Base-by-base conservation (phyloP, 2,329 filamentous ascomycete species). In the Colletotrichum endophyticum region DNA sequence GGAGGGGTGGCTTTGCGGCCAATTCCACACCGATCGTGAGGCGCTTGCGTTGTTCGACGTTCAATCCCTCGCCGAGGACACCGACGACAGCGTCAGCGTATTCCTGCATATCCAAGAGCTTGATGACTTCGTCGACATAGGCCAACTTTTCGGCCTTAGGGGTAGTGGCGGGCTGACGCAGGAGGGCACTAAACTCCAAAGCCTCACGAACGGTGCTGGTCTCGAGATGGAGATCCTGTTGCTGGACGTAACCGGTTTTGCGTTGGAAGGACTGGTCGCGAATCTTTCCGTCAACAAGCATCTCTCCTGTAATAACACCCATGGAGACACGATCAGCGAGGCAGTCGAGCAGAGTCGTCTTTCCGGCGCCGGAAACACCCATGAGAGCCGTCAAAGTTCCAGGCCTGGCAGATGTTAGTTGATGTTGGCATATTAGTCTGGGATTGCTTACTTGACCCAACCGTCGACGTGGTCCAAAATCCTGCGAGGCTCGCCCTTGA, bases 21-120 rank as follows among this genome's bases (percentile, higher is more conserved):
- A 96, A 86, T 81, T 96, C 94, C 3, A 95, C 94, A 81, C 93
- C 94, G 75, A 95, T 95, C 0, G 94, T 95, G 11, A 95, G 87
- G 78, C 93, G 90, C 64, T 88, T 88, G 11, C 86, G 80, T 73
- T 88, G 86, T 74, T 88, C 86, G 1, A 86, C 83, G 77, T 91
- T 83, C 5, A 83, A 73, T 1, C 83, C 83, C 86, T 94, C 92
- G 70, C 93, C 93, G 6, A 92, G 89, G 36, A 93, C 91, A 85
- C 93, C 93, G 56, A 94, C 91, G 28, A 95, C 87, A 6, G 93
- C 93, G 81, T 94, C 93, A 1, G 93, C 93, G 78, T 94, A 94
- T 77, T 94, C 92, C 75, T 91, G 84, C 72, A 89, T 90, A 5
- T 83, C 82, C 0, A 84, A 73, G 66, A 84, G 81, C 6, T 81